Conservation (phyloP, 139 green algal genomes). For the Eudorina sp. region DNA sequence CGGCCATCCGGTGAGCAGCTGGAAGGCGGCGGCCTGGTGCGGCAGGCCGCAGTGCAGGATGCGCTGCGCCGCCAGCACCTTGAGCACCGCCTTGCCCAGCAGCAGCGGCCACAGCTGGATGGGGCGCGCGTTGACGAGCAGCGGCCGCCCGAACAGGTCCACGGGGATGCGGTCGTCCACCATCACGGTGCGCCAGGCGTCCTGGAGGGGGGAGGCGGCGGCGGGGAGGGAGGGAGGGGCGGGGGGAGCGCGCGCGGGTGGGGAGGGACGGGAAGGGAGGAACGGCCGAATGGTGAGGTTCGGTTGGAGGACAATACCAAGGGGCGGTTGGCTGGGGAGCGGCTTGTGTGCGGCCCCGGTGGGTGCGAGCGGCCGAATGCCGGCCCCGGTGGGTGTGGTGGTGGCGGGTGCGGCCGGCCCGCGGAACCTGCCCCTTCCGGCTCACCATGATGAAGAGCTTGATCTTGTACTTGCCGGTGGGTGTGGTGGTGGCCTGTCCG, state of each 20-base stretch:
- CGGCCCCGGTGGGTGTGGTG: no score
- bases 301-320: no score
- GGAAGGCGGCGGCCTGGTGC: slow-evolving; percentile 74
- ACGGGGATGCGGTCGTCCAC: slow-evolving; percentile 87
- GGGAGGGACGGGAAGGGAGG: background rate
- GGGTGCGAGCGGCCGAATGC: no score
- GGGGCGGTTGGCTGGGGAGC: no score
- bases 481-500: slow-evolving; percentile 53
- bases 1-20: slow-evolving; percentile 82
- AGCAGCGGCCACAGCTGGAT: slow-evolving; percentile 88
- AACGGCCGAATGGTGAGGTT: no score
- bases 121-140: slow-evolving; percentile 74
- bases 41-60: slow-evolving; percentile 62
- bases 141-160: slow-evolving; percentile 80
- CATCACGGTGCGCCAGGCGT: slow-evolving; percentile 77
- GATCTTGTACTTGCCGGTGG: slow-evolving; percentile 76
- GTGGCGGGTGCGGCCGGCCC: no score
- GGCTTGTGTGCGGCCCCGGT: no score
- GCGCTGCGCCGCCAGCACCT: slow-evolving; percentile 74
- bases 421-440: background rate
- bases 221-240: background rate
- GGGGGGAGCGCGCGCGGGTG: background rate
- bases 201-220: slow-evolving; percentile 47
- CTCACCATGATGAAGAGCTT: slow-evolving; percentile 78
- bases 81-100: slow-evolving; percentile 84